These are phyloP conservation scores for Ampelocalamus luodianensis DNA, from an alignment of 176 grass and related monocot genomes.

Conservation along the genomic window DNA sequence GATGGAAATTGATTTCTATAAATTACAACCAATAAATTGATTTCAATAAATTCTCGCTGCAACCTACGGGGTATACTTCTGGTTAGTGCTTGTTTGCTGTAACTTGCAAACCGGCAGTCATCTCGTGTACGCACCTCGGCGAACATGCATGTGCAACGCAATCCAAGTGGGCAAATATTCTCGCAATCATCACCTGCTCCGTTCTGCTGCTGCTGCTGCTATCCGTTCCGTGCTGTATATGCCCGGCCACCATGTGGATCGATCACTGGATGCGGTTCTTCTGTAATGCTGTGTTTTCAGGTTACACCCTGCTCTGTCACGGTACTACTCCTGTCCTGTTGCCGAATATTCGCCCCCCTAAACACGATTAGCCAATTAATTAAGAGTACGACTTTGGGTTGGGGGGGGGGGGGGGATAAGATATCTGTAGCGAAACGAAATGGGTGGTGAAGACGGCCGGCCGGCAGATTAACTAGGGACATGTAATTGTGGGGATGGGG, in stretches of 20 bases:
- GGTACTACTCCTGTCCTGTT: not conserved
- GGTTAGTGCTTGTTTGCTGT: not conserved
- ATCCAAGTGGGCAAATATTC: conserved; percentile 36
- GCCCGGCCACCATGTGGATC: not conserved
- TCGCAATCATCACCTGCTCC: not conserved
- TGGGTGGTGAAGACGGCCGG: no score
- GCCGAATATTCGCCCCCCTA: not conserved
- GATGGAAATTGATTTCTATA: no score
- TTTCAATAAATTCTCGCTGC: no score
- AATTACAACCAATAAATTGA: no score
- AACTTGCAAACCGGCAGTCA: not conserved
- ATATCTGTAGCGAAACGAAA: not conserved
- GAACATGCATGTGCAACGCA: not conserved
- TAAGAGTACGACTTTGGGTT: no score
- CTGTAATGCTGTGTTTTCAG: not conserved
- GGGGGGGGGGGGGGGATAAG: no score
- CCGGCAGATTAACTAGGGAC: no score
- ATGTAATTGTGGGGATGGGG: no score
- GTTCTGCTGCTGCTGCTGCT: not conserved
- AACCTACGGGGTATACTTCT: no score
- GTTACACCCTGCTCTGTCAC: conserved; percentile 15
- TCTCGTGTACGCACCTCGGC: not conserved
- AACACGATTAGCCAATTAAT: not conserved
- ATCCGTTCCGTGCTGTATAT: not conserved
- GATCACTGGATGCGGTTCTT: not conserved